Evolutionary conservation across 2,329 filamentous ascomycete species (phyloP), one percentile per base, ranked within the genome.

Genomic region (Dendryphion nanum): DNA sequence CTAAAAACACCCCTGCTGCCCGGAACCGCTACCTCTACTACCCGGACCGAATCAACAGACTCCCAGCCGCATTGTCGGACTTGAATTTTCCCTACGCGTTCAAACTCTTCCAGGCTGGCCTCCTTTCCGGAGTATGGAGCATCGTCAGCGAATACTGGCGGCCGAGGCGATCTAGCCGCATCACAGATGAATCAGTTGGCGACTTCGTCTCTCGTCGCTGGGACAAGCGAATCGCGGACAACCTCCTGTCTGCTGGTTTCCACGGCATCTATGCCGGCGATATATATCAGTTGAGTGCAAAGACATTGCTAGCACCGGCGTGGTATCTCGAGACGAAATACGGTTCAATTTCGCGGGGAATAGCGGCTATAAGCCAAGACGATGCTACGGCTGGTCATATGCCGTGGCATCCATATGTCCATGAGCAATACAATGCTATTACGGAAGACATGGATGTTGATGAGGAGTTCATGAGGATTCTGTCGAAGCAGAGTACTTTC

Each of bases 231-330:
- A 47, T 86, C 5, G 80, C 81, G 12, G 75, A 93, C 50, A 90
- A 94, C 53, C 37, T 95, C 14, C 67, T 81, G 5, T 95, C 89
- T 4, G 89, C 83, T 1, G 59, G 81, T 2, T 66, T 89, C 37
- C 93, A 97, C 64, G 93, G 93, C 29, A 89, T 97, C 41, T 95
- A 94, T 64, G 93, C 90, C 16, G 93, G 93, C 4, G 86, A 96
- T 65, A 80, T 95, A 33, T 81, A 86, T 61, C 77, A 84, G 58
- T 72, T 97, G 35, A 95, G 89, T 64, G 81, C 80, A 33, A 81
- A 80, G 51, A 81, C 79, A 35, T 70, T 86, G 28, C 59, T 84
- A 26, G 68, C 83, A 7, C 50, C 65, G 18, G 40, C 71, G 0
- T 73, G 72, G 57, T 47, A 74, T n/a, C 66, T 75, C 39, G 78